Evolutionary conservation across 129 eudicot genomes (phyloP).

Genomic region (Flaveria robusta): DNA sequence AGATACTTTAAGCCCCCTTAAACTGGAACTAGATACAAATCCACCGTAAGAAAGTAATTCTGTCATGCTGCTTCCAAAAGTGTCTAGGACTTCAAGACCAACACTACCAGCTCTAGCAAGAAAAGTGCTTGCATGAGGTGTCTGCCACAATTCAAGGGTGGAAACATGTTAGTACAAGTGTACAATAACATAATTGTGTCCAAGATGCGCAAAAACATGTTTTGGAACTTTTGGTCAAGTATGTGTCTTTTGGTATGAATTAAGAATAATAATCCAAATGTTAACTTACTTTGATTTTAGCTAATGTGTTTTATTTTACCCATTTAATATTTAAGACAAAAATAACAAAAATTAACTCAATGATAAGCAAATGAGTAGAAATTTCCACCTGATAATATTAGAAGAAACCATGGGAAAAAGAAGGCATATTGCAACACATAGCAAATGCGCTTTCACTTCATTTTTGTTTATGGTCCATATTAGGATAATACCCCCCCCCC

Average conservation of each 20-base stretch:
- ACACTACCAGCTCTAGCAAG: conserved; percentile 78
- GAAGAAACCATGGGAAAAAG: no score
- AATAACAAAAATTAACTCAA: not conserved
- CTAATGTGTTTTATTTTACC: not conserved
- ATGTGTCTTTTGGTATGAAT: no score
- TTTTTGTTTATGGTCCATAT: no score
- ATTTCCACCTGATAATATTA: no score
- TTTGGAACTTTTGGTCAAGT: no score
- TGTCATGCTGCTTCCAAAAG: conserved; percentile 82
- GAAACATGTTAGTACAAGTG: not conserved
- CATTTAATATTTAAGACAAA: not conserved
- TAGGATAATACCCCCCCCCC: no score
- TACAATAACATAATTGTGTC: not conserved
- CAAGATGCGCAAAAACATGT: no score
- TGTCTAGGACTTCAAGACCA: conserved; percentile 77
- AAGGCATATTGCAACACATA: not conserved
- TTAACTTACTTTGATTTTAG: not conserved
- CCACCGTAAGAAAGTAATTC: conserved; percentile 59
- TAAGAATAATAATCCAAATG: not conserved
- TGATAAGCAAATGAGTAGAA: not conserved
- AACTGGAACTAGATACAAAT: conserved; percentile 57
- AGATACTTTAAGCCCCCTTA: conserved; percentile 60
- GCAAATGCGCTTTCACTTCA: not conserved
- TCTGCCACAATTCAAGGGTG: conserved; percentile 41
- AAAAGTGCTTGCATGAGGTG: conserved; percentile 65